phyloP scores from a whole-genome alignment of 176 grass and related monocot species.

The Bromus sterilis region DNA sequence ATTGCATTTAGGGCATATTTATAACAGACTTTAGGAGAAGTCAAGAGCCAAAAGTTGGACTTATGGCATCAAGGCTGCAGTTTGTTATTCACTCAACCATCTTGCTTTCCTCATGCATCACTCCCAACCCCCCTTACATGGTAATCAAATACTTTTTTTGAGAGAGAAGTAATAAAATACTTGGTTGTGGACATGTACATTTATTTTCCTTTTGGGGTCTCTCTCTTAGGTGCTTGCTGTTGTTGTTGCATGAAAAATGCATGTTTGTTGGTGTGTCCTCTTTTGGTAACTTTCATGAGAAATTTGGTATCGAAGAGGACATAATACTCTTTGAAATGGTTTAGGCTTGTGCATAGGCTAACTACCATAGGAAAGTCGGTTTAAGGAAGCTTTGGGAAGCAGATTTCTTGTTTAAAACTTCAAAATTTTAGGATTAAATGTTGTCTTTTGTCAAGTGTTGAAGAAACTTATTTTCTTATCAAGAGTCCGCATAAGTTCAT shows the following conservation, averaged over 20 bases:
- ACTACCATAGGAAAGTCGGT: too few relatives aligned
- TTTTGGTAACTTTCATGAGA: too few relatives aligned
- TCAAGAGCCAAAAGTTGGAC: too few relatives aligned
- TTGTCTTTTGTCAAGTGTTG: background rate
- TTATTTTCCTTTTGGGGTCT: background rate
- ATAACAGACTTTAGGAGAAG: too few relatives aligned
- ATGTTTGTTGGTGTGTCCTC: background rate
- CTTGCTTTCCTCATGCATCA: slow-evolving; percentile 12
- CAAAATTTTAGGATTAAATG: background rate
- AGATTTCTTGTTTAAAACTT: background rate
- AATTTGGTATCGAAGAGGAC: background rate
- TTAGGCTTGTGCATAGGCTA: too few relatives aligned
- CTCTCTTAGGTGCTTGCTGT: too few relatives aligned
- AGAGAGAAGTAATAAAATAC: too few relatives aligned
- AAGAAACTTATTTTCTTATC: too few relatives aligned
- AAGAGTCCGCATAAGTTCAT: too few relatives aligned
- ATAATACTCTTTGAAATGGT: background rate
- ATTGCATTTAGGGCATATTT: too few relatives aligned
- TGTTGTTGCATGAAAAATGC: background rate
- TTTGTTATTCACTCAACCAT: too few relatives aligned
- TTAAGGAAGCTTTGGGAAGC: background rate
- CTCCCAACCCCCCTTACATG: background rate
- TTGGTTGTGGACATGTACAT: background rate
- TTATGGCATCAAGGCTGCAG: too few relatives aligned
- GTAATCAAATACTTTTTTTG: slow-evolving; percentile 33